Conservation (phyloP, 371 early-diverging fungal genomes). For the Smittium culicis region DNA sequence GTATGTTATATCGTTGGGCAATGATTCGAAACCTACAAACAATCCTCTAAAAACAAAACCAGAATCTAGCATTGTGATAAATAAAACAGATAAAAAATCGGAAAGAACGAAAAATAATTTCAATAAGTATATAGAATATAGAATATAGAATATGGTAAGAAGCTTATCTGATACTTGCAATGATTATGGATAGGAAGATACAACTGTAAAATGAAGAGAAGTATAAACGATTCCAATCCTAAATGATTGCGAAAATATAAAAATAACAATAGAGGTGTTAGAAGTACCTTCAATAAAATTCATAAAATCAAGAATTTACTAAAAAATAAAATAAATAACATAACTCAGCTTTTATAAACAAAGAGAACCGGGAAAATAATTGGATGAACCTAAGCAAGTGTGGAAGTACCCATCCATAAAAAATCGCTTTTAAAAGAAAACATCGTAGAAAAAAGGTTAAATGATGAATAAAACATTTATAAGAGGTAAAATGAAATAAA, state of each 20-base stretch:
- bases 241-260: background rate
- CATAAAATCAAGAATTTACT: background rate
- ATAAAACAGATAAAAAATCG: background rate
- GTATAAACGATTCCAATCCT: background rate
- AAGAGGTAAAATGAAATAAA: background rate
- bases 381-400: background rate
- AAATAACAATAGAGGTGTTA: background rate
- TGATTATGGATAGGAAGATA: background rate
- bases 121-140: background rate
- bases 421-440: background rate
- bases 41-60: too few relatives aligned
- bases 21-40: too few relatives aligned
- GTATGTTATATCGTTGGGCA: too few relatives aligned
- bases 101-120: background rate
- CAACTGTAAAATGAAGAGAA: background rate
- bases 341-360: background rate
- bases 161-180: background rate
- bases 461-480: background rate
- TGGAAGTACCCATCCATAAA: too few relatives aligned
- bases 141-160: background rate
- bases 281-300: slow-evolving; percentile 2
- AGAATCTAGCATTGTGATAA: too few relatives aligned
- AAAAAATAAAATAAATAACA: background rate
- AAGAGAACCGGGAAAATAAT: background rate
- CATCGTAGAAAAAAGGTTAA: background rate